A percentile compares a stretch with the other conserved stretches of the same genome.
Evolutionary conservation across 2,329 filamentous ascomycete genomes (phyloP).

Genomic region (Geoglossum cookeanum): DNA sequence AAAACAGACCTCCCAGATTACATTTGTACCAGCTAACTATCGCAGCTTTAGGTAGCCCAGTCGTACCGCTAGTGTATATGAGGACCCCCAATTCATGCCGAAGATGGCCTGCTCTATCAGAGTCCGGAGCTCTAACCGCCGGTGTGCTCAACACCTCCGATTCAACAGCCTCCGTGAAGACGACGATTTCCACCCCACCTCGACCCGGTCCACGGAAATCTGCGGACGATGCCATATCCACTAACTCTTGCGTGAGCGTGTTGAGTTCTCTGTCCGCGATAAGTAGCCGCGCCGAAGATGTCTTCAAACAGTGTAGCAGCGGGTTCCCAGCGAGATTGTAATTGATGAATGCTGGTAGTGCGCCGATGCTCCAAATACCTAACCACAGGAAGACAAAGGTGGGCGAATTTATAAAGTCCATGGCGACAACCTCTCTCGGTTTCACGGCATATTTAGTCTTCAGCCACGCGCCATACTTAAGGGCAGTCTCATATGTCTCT

Average conservation of each 20-base stretch:
- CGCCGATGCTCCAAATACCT: constrained; percentile 67
- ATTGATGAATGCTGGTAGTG: constrained; percentile 71
- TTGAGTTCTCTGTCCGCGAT: constrained; percentile 50
- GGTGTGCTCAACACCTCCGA: constrained; percentile 32
- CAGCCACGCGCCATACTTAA: constrained; percentile 62
- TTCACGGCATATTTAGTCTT: constrained; percentile 42
- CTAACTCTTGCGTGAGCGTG: constrained; percentile 25
- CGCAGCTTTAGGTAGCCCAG: constrained; percentile 63
- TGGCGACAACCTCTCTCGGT: constrained; percentile 56
- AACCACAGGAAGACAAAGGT: constrained; percentile 57
- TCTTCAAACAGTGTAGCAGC: constrained; percentile 53
- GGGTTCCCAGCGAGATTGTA: constrained; percentile 59
- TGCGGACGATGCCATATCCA: constrained; percentile 21
- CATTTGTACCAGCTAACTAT: constrained; percentile 56
- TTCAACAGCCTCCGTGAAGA: constrained; percentile 40
- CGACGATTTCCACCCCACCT: constrained; percentile 35
- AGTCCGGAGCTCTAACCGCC: constrained; percentile 38
- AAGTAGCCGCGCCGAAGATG: constrained; percentile 45
- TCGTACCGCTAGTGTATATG: constrained; percentile 76
- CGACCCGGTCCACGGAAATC: constrained; percentile 24
- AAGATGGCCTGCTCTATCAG: constrained; percentile 30
- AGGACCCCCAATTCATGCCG: constrained; percentile 45
- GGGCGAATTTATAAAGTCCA: constrained; percentile 69
- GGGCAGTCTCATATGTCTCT: constrained; percentile 49
- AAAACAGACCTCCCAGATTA: constrained; percentile 33